phyloP scores from a whole-genome alignment of 2,329 filamentous ascomycete genomes.

The Bimuria novae-zelandiae region DNA sequence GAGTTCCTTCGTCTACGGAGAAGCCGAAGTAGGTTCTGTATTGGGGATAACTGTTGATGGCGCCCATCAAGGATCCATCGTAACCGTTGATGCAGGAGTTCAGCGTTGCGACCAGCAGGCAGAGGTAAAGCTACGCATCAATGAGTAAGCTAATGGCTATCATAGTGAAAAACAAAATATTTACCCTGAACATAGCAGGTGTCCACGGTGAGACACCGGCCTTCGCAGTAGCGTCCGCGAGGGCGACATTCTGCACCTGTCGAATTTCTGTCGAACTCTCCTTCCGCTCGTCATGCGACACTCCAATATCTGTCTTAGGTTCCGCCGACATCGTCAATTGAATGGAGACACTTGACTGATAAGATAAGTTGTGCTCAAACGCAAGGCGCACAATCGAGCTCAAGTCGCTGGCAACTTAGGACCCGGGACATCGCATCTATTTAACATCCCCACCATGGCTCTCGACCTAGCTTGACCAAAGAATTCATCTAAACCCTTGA shows the following conservation, averaged over 20 bases:
- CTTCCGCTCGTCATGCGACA: conserved; percentile 24
- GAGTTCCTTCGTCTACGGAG: conserved; percentile 44
- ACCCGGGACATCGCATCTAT: conserved; percentile 13
- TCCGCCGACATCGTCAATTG: conserved; percentile 14
- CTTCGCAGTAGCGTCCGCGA: conserved; percentile 53
- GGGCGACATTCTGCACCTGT: conserved; percentile 49
- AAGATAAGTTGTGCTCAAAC: neutral
- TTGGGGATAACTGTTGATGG: conserved; percentile 53
- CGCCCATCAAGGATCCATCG: conserved; percentile 56
- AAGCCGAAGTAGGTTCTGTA: conserved; percentile 53
- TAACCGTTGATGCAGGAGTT: conserved; percentile 56
- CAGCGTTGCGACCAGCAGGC: conserved; percentile 49
- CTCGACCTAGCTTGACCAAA: conserved; percentile 12
- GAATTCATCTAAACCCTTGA: conserved; percentile 15
- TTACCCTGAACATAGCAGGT: conserved; percentile 51
- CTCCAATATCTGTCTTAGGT: conserved; percentile 7
- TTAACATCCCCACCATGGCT: conserved; percentile 12
- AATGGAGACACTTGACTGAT: neutral
- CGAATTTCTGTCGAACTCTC: conserved; percentile 29
- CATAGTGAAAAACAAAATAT: neutral
- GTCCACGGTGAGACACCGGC: conserved; percentile 49
- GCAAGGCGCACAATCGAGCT: conserved; percentile 21
- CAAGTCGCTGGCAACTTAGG: conserved; percentile 13
- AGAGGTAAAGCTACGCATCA: conserved; percentile 45
- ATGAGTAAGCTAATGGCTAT: conserved; percentile 1